Conservation (phyloP, 129 eudicot species). For the Escallonia herrerae region DNA sequence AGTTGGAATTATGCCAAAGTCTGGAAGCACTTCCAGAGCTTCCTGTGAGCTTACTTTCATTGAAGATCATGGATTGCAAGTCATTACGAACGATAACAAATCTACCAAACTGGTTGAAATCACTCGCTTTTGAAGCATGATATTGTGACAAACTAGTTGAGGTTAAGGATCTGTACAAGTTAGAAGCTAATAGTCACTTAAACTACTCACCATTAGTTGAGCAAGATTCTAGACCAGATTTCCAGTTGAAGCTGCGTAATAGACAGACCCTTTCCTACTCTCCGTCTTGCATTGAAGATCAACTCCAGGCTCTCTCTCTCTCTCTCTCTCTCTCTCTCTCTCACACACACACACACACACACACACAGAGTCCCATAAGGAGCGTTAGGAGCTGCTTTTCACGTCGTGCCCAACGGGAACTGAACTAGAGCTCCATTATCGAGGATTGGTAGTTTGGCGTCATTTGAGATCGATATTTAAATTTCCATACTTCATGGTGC, state of each 20-base stretch:
- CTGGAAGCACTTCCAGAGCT: constrained; percentile 2
- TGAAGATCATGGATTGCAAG: not conserved
- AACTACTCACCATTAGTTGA: too few relatives aligned
- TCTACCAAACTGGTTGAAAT: not conserved
- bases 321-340: not conserved
- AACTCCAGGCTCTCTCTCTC: constrained; percentile 10
- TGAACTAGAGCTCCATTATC: too few relatives aligned
- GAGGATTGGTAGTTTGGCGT: too few relatives aligned
- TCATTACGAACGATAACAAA: not conserved
- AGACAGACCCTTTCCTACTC: not conserved
- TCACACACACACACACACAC: too few relatives aligned
- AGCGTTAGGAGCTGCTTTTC: too few relatives aligned
- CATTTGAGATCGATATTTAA: too few relatives aligned
- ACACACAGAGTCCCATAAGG: too few relatives aligned
- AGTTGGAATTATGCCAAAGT: not conserved
- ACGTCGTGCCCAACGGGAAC: too few relatives aligned
- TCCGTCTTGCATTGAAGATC: not conserved
- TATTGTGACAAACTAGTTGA: not conserved
- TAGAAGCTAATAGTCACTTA: not conserved
- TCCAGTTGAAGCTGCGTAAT: too few relatives aligned
- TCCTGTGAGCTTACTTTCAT: not conserved
- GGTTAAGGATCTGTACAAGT: not conserved
- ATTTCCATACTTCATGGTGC: not conserved
- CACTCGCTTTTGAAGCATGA: not conserved
- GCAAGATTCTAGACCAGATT: too few relatives aligned